Evolutionary conservation across 1,139 yeast species (phyloP).

Genomic region (Hansenula anomala): DNA sequence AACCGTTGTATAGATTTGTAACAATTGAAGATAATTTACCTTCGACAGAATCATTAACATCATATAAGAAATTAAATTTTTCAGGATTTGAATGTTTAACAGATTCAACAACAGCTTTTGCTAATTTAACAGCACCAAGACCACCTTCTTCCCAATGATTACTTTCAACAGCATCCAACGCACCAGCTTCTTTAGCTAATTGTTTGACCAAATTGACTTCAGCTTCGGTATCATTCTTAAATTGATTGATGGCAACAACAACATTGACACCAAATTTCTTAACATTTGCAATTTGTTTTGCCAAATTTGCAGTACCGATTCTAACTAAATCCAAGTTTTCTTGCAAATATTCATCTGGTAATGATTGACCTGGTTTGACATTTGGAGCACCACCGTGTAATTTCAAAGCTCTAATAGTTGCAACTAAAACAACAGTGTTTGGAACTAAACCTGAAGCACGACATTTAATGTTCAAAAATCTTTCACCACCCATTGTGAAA

Average conservation of each 20-base stretch:
- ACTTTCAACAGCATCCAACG: conserved; percentile 67
- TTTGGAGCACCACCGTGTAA: conserved; percentile 84
- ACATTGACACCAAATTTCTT: conserved; percentile 71
- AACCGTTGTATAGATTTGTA: conserved; percentile 72
- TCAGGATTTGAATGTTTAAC: conserved; percentile 33
- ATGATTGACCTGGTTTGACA: conserved; percentile 74
- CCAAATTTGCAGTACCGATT: conserved; percentile 67
- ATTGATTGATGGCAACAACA: conserved; percentile 74
- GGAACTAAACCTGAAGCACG: conserved; percentile 71
- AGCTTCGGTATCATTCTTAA: conserved; percentile 64
- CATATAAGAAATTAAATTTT: conserved; percentile 54
- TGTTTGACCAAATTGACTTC: conserved; percentile 61
- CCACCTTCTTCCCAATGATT: conserved; percentile 87
- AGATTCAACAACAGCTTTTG: conserved; percentile 64
- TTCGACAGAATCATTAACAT: conserved; percentile 55
- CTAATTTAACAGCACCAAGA: conserved; percentile 63
- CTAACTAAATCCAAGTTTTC: conserved; percentile 63
- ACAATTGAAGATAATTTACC: conserved; percentile 63
- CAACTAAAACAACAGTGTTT: conserved; percentile 71
- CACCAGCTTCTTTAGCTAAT: conserved; percentile 69
- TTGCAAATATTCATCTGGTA: conserved; percentile 61
- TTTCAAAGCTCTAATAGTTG: conserved; percentile 76
- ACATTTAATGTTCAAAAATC: conserved; percentile 76
- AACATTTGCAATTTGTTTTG: conserved; percentile 70
- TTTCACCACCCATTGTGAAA: conserved; percentile 86